These are phyloP conservation scores for Globisporangium okanoganense DNA, from an alignment of 352 stramenopile species.

Conservation along the genomic window DNA sequence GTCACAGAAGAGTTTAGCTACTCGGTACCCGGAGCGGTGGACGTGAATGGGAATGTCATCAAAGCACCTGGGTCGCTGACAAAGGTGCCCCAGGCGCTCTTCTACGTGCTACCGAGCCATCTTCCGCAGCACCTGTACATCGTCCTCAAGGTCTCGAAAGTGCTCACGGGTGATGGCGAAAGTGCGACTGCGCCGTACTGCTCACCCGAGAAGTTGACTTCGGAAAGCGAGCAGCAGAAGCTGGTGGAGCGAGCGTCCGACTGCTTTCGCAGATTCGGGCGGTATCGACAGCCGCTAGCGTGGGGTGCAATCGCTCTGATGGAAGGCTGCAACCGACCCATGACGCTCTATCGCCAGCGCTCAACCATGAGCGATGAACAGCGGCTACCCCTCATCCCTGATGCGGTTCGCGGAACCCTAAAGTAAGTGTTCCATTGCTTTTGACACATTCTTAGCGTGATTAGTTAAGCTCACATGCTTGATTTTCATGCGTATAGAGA, in stretches of 20 bases:
- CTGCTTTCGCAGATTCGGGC: constrained; percentile 37
- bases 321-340: constrained; percentile 37
- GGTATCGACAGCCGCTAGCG: constrained; percentile 50
- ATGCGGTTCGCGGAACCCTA: constrained; percentile 44
- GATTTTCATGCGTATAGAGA: constrained; percentile 30
- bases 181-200: constrained; percentile 53
- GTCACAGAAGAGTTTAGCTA: constrained; percentile 71
- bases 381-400: constrained; percentile 43
- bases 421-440: constrained; percentile 27
- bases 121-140: constrained; percentile 46
- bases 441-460: not conserved
- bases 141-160: constrained; percentile 67
- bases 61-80: not conserved
- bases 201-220: constrained; percentile 48
- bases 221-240: constrained; percentile 48
- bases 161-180: constrained; percentile 52
- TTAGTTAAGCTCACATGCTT: not conserved
- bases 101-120: constrained; percentile 57
- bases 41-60: constrained; percentile 9
- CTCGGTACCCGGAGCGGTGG: constrained; percentile 22
- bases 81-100: constrained; percentile 25
- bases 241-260: constrained; percentile 50
- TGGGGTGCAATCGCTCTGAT: constrained; percentile 52
- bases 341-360: constrained; percentile 66
- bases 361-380: constrained; percentile 55